phyloP scores from a whole-genome alignment of 202 grass and related monocot species.

The Panicum virgatum region DNA sequence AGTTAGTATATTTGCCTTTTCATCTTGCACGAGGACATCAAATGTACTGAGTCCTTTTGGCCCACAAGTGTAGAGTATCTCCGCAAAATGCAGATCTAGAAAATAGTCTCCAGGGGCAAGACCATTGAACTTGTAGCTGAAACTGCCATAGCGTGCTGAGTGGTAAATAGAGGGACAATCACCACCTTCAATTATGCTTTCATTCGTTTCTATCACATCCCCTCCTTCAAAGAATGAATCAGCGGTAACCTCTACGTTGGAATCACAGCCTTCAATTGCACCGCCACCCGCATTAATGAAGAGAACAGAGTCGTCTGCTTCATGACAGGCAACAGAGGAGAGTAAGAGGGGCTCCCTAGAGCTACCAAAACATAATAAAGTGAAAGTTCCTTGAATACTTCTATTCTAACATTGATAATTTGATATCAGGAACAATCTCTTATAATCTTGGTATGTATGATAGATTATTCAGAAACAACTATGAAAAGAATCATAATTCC shows the following conservation, averaged over 20 bases:
- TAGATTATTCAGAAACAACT: not conserved
- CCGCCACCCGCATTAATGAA: constrained; percentile 74
- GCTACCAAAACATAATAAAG: not conserved
- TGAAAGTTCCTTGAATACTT: not conserved
- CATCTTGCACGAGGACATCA: constrained; percentile 84
- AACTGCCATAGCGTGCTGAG: constrained; percentile 73
- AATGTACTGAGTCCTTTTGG: constrained; percentile 93
- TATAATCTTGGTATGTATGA: not conserved
- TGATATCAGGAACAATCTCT: not conserved
- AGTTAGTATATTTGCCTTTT: constrained; percentile 61
- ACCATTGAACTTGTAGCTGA: constrained; percentile 72
- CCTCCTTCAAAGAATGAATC: constrained; percentile 92
- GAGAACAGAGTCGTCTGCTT: constrained; percentile 66
- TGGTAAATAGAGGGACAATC: constrained; percentile 67
- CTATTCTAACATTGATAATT: not conserved
- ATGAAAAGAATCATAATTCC: not conserved
- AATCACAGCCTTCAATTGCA: constrained; percentile 34
- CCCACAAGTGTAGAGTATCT: constrained; percentile 76
- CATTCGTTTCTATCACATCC: constrained; percentile 66
- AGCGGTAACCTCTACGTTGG: constrained; percentile 27
- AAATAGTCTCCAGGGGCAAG: constrained; percentile 77
- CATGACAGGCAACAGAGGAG: not conserved
- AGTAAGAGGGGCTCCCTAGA: constrained; percentile 13
- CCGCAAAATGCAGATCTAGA: constrained; percentile 87
- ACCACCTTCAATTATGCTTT: constrained; percentile 61